These are phyloP conservation scores for Pontederia crassipes DNA, from an alignment of 176 grass and related monocot genomes.

Conservation along the genomic window DNA sequence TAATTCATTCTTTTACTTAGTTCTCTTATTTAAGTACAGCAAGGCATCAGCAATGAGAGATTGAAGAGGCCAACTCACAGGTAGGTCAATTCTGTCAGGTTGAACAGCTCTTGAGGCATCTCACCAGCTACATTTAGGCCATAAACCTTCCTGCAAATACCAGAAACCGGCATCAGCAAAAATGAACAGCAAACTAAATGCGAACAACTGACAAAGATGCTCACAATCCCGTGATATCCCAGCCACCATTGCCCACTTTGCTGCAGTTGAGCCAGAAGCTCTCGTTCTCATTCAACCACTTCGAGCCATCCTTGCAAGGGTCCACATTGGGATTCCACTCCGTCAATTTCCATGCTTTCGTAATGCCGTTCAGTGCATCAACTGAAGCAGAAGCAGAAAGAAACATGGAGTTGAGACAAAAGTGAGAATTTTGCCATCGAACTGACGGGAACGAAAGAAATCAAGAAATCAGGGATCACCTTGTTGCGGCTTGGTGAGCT, in stretches of 20 bases:
- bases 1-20: neutral
- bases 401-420: no score
- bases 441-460: no score
- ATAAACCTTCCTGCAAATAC: conserved; percentile 32
- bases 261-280: neutral
- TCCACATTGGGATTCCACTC: no score
- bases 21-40: neutral
- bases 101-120: conserved; percentile 29
- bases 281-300: neutral
- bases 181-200: neutral
- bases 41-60: neutral
- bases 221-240: neutral
- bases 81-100: conserved; percentile 24
- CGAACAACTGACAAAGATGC: neutral
- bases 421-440: no score
- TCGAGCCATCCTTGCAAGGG: no score
- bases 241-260: neutral
- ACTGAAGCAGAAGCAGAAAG: no score
- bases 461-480: no score
- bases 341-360: no score
- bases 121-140: conserved; percentile 18
- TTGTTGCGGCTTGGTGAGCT: no score
- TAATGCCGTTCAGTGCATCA: no score
- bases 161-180: neutral
- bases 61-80: conserved; percentile 30